These are phyloP conservation scores for Panicum hallii DNA, from an alignment of 202 grass and related monocot genomes.

Conservation along the genomic window DNA sequence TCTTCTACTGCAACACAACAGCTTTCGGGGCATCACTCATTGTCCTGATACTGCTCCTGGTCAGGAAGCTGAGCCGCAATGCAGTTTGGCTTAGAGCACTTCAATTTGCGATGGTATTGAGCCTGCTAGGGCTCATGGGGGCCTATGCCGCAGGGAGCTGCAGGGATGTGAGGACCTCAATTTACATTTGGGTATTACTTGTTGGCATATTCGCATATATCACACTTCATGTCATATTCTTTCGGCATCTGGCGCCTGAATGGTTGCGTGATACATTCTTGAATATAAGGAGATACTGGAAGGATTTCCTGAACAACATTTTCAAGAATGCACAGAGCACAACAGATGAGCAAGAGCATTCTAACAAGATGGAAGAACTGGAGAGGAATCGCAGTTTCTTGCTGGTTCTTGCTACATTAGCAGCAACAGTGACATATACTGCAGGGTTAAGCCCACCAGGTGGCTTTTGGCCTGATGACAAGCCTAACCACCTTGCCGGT, in stretches of 20 bases:
- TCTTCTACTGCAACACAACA: constrained; percentile 66
- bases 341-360: background rate
- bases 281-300: background rate
- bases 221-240: constrained; percentile 54
- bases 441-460: constrained; percentile 61
- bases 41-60: constrained; percentile 58
- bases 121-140: constrained; percentile 60
- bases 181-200: constrained; percentile 61
- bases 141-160: constrained; percentile 65
- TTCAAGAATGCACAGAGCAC: constrained; percentile 24
- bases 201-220: constrained; percentile 56
- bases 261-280: background rate
- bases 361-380: constrained; percentile 7
- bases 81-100: constrained; percentile 45
- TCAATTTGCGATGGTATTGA: constrained; percentile 47
- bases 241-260: constrained; percentile 43
- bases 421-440: constrained; percentile 50
- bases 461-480: constrained; percentile 51
- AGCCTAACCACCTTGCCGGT: constrained; percentile 45
- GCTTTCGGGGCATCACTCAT: constrained; percentile 59
- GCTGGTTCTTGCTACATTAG: constrained; percentile 58
- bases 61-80: constrained; percentile 28
- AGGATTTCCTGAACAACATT: background rate
- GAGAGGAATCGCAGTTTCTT: constrained; percentile 55
- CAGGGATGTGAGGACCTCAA: constrained; percentile 35